These are phyloP conservation scores for Fusarium nurragi DNA, from an alignment of 2,329 filamentous ascomycete species.

Conservation along the genomic window DNA sequence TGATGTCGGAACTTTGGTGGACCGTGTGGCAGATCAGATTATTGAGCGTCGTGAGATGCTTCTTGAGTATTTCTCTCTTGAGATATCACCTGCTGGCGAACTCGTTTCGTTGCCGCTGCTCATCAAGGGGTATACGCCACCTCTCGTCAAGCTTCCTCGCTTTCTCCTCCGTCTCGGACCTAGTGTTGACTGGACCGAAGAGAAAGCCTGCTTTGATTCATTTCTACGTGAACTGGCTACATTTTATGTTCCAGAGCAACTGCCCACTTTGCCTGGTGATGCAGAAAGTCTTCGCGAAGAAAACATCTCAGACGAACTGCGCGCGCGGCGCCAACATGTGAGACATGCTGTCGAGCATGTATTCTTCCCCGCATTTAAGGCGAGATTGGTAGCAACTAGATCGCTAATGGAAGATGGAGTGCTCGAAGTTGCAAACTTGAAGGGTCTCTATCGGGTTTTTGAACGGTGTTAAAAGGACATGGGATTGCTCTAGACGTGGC, in stretches of 20 bases:
- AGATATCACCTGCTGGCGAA: conserved; percentile 80
- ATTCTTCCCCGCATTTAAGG: conserved; percentile 89
- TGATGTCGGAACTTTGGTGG: conserved; percentile 72
- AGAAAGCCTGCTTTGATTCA: conserved; percentile 84
- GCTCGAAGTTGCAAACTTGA: conserved; percentile 89
- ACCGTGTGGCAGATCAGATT: conserved; percentile 73
- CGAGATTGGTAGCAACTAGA: conserved; percentile 83
- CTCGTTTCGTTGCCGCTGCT: conserved; percentile 84
- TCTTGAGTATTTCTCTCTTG: conserved; percentile 88
- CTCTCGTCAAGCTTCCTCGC: conserved; percentile 83
- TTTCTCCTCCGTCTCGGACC: conserved; percentile 91
- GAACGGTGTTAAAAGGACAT: conserved; percentile 76
- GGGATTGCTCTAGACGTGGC: background rate
- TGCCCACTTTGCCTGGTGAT: conserved; percentile 64
- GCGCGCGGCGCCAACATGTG: conserved; percentile 73
- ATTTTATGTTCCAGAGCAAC: conserved; percentile 89
- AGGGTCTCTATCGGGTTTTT: conserved; percentile 93
- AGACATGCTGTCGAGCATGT: conserved; percentile 81
- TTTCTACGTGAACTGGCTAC: conserved; percentile 87
- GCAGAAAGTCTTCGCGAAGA: conserved; percentile 49
- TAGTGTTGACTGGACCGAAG: conserved; percentile 84
- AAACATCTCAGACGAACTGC: conserved; percentile 60
- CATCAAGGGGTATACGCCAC: conserved; percentile 87
- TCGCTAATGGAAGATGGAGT: conserved; percentile 77
- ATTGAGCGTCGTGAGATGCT: conserved; percentile 86